Conservation (phyloP, 2,329 filamentous ascomycete genomes). For the Xylaria sp. region DNA sequence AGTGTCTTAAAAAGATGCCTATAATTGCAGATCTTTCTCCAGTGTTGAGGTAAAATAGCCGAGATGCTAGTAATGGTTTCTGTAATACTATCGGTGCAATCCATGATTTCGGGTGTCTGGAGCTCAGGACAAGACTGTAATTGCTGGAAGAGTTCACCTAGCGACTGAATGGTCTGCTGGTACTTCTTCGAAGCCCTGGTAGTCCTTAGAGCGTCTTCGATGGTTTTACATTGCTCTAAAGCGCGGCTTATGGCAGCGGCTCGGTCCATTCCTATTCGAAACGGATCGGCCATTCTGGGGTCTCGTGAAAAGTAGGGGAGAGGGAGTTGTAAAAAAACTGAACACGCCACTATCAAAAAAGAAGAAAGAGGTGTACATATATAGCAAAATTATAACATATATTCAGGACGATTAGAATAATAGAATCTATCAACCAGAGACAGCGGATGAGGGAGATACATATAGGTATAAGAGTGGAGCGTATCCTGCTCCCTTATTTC, state of each 20-base stretch:
- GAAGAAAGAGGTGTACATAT: no score
- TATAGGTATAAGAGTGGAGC: no score
- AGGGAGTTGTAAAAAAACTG: not conserved
- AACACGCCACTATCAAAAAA: no score
- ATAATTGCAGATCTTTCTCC: not conserved
- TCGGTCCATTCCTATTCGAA: not conserved
- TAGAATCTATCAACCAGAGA: no score
- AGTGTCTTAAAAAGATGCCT: not conserved
- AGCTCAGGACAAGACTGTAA: not conserved
- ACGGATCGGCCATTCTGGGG: not conserved
- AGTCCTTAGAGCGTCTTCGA: not conserved
- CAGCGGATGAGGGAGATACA: no score
- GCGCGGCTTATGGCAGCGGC: not conserved
- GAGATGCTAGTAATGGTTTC: not conserved
- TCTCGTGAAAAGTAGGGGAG: not conserved
- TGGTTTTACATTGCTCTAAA: not conserved
- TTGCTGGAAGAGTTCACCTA: not conserved
- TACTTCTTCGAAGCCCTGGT: not conserved
- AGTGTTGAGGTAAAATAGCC: not conserved
- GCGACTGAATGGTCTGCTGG: not conserved
- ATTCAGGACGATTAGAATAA: no score
- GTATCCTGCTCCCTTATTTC: no score
- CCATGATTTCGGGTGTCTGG: not conserved
- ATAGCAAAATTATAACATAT: no score
- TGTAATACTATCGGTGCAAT: not conserved